Base-by-base conservation (phyloP, 2,329 filamentous ascomycete species). In the Orbilia quercus region DNA sequence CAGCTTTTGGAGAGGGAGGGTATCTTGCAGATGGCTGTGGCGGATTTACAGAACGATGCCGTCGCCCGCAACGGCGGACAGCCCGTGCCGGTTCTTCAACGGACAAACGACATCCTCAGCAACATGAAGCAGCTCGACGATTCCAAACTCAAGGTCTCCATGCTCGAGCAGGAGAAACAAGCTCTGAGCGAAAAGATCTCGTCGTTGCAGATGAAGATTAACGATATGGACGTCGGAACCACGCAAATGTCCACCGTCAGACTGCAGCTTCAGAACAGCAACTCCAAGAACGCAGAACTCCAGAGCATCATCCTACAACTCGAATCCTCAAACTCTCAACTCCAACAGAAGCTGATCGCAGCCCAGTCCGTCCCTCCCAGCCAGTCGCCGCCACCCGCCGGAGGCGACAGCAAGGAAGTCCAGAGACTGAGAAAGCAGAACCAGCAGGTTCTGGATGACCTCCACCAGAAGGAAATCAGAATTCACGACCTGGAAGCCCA, bases 101-200 rank as follows among this genome's bases (percentile, higher is more conserved):
- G 64, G 31, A 69, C 64, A 31, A 69, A 74, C 16, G 70, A 74
- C 22, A 67, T 74, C 42, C 50, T 67, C 11, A 54, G 51, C 23
- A 67, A 69, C 12, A 67, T 74, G 64, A 74, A 74, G 58, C 63
- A 74, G 16, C 58, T 74, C 36, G 70, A 74, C 40, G 63, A 69
- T 31, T 12, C 28, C 36, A 74, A 69, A 25, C 62, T 69, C 20
- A 74, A 74, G 36, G 50, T 69, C 14, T 67, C 70, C 1, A 67
- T 74, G 63, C 57, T 74, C 42, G 70, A 74, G 36, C 70, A 74
- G 50, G 63, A 74, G 70, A 74, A 74, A 34, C 48, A 36, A 25
- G 36, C 70, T 7, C 16, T 74, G 57, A 58, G 7, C 20, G 63
- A 74, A 36, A 69, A 74, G 40, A 63, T 74, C 14, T 16, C 63